These are phyloP conservation scores for Chlorociboria aeruginascens DNA, from an alignment of 495 filamentous ascomycete species.

Conservation along the genomic window DNA sequence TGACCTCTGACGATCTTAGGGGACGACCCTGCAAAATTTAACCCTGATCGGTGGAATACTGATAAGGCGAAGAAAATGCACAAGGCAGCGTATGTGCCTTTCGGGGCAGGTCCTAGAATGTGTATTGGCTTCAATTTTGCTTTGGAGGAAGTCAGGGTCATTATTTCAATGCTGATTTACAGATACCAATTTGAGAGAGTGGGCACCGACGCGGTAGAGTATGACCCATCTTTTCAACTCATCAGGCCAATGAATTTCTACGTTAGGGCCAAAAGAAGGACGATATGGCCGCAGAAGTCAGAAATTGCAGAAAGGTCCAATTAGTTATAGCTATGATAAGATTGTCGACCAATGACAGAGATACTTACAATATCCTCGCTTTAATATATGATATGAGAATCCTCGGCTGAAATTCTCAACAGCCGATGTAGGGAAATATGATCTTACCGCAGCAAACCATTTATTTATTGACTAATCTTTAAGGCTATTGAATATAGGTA, in stretches of 20 bases:
- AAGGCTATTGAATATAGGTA: no score
- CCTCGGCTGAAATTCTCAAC: no score
- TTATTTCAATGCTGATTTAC: constrained; percentile 39
- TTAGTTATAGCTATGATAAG: no score
- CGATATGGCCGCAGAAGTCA: constrained; percentile 26
- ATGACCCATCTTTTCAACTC: constrained; percentile 44
- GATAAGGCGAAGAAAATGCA: constrained; percentile 33
- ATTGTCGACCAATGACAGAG: no score
- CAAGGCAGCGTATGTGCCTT: constrained; percentile 36
- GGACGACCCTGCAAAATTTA: constrained; percentile 38
- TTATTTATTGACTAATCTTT: no score
- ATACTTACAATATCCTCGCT: no score
- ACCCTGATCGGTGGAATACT: constrained; percentile 43
- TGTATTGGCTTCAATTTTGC: constrained; percentile 52
- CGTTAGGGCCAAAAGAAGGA: constrained; percentile 32
- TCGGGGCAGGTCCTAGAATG: constrained; percentile 34
- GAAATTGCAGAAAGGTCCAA: neutral
- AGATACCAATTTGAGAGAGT: constrained; percentile 37
- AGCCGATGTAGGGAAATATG: no score
- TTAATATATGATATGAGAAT: no score
- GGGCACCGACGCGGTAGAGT: constrained; percentile 32
- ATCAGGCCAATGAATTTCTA: constrained; percentile 46
- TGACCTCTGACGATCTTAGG: constrained; percentile 3
- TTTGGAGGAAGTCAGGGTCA: constrained; percentile 38
- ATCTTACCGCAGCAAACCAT: no score